Evolutionary conservation across 78 protist genomes (phyloP).

Genomic region (Guillardia theta): DNA sequence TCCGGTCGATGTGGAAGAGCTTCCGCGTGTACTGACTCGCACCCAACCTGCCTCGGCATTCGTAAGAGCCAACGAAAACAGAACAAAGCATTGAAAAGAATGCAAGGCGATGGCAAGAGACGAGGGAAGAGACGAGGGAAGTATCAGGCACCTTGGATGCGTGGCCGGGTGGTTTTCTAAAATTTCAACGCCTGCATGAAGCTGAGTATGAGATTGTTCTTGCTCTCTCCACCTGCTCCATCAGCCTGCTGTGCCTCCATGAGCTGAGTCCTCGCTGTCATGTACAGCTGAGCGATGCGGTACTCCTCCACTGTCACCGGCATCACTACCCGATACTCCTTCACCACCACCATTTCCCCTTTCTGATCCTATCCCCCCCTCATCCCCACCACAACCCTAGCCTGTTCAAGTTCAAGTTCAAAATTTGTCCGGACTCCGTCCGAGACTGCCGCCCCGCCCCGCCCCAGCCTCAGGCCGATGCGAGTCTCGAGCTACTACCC

Average conservation of each 20-base stretch:
- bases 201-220: neutral
- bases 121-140: too few relatives aligned
- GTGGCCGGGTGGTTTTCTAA: neutral
- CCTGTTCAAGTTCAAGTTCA: too few relatives aligned
- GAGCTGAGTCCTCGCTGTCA: neutral
- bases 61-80: too few relatives aligned
- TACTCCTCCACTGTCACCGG: conserved; percentile 21
- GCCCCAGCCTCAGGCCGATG: too few relatives aligned
- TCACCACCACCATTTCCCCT: neutral
- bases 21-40: neutral
- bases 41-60: too few relatives aligned
- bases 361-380: too few relatives aligned
- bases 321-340: neutral
- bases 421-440: too few relatives aligned
- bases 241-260: neutral
- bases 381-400: too few relatives aligned
- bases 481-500: too few relatives aligned
- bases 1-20: neutral
- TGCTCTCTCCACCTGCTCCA: neutral
- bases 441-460: too few relatives aligned
- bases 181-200: neutral
- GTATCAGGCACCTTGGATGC: neutral
- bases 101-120: too few relatives aligned
- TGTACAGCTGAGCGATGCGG: neutral
- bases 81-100: too few relatives aligned